Evolutionary conservation across 2,329 filamentous ascomycete genomes (phyloP).

Genomic region (Penicillium nordicum): DNA sequence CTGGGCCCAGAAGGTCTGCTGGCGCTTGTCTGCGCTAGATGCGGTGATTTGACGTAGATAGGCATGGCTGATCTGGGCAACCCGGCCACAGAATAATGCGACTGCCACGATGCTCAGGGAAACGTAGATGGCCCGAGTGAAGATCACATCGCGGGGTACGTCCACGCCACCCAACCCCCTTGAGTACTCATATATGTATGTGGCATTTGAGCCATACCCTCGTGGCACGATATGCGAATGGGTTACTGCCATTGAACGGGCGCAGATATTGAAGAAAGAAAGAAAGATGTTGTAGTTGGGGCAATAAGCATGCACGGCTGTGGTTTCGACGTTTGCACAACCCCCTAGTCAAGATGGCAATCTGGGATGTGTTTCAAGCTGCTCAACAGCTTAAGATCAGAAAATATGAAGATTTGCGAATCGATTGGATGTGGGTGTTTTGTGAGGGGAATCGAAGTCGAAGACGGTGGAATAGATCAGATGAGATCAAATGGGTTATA

Average conservation of each 20-base stretch:
- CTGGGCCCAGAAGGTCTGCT: conserved; percentile 47
- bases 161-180: conserved; percentile 40
- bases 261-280: conserved; percentile 9
- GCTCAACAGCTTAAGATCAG: background rate
- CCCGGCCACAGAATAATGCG: conserved; percentile 39
- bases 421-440: background rate
- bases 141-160: conserved; percentile 38
- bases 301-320: background rate
- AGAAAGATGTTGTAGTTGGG: background rate
- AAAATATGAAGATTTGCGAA: background rate
- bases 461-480: background rate
- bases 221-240: conserved; percentile 24
- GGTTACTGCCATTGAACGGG: conserved; percentile 29
- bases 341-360: background rate
- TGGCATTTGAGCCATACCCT: conserved; percentile 34
- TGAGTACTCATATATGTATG: conserved; percentile 42
- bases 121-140: conserved; percentile 40
- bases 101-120: conserved; percentile 36
- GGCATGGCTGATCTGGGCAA: conserved; percentile 44
- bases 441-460: conserved; percentile 1
- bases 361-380: background rate
- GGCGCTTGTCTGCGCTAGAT: conserved; percentile 31
- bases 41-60: conserved; percentile 46
- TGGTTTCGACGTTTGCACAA: background rate
- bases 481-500: background rate